Conservation (phyloP, 108 stramenopile genomes). For the Thalassiosira profunda region DNA sequence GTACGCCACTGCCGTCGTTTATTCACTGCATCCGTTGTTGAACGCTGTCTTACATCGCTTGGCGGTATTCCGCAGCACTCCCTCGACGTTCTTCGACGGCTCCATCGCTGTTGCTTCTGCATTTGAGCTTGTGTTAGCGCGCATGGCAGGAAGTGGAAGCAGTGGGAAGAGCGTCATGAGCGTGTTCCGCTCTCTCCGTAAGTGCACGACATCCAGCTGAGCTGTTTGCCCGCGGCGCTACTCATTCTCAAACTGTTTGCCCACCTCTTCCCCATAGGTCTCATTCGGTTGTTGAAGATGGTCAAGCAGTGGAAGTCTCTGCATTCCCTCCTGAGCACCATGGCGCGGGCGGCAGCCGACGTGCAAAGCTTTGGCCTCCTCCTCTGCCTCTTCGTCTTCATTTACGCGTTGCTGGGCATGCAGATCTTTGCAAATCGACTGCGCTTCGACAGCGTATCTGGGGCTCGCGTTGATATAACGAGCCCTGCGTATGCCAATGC, state of each 20-base stretch:
- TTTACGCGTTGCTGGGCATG: constrained; percentile 70
- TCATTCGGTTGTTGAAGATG: constrained; percentile 82
- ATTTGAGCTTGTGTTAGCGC: constrained; percentile 52
- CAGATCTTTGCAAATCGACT: constrained; percentile 77
- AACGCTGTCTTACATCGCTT: constrained; percentile 15
- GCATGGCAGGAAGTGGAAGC: constrained; percentile 15
- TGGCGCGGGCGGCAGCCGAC: constrained; percentile 57
- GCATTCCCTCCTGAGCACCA: constrained; percentile 58
- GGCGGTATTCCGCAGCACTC: constrained; percentile 13
- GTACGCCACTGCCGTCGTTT: constrained; percentile 57
- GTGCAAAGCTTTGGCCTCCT: constrained; percentile 68
- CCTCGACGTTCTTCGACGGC: constrained; percentile 58
- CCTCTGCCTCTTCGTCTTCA: constrained; percentile 69
- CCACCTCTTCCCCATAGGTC: too few species aligned
- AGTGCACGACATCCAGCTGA: constrained; percentile 17
- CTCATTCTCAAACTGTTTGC: too few species aligned
- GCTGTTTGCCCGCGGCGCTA: constrained; percentile 66
- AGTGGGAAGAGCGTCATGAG: constrained; percentile 53
- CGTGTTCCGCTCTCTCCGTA: too few species aligned
- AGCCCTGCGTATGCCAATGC: constrained; percentile 24
- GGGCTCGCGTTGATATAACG: constrained; percentile 24
- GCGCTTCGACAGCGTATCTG: constrained; percentile 33
- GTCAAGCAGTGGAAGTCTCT: constrained; percentile 65
- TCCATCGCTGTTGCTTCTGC: constrained; percentile 63
- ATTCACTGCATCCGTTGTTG: constrained; percentile 57